Conservation (phyloP, 169 alveolate genomes). For the Plasmodium inui region DNA sequence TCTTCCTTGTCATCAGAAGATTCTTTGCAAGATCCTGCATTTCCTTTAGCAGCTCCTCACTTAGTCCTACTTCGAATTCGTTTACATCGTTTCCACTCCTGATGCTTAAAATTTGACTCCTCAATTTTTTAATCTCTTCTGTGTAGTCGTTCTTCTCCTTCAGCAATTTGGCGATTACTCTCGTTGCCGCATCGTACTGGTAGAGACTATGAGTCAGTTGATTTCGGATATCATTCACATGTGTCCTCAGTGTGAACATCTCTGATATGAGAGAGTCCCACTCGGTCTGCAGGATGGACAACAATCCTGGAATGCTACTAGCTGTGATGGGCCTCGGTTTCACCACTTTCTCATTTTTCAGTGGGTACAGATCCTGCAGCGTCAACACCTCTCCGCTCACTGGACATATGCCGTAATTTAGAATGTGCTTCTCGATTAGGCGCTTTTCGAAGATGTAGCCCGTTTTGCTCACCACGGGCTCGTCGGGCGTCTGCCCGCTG, state of each 20-base stretch:
- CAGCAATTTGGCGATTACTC: slow-evolving; percentile 96
- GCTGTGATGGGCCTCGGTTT: slow-evolving; percentile 95
- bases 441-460: slow-evolving; percentile 89
- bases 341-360: slow-evolving; percentile 82
- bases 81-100: slow-evolving; percentile 78
- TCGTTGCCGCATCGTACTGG: slow-evolving; percentile 98
- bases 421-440: slow-evolving; percentile 87
- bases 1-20: slow-evolving; percentile 82
- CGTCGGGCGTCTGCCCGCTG: slow-evolving; percentile 90
- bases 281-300: slow-evolving; percentile 93
- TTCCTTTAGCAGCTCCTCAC: slow-evolving; percentile 75
- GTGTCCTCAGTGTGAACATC: slow-evolving; percentile 91
- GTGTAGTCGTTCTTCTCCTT: slow-evolving; percentile 95
- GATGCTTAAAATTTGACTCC: slow-evolving; percentile 83
- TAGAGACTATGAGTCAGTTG: slow-evolving; percentile 97
- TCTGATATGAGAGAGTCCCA: slow-evolving; percentile 97
- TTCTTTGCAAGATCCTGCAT: slow-evolving; percentile 82
- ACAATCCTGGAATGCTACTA: slow-evolving; percentile 94
- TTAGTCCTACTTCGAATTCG: slow-evolving; percentile 78
- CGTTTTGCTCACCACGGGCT: slow-evolving; percentile 89
- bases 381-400: slow-evolving; percentile 87
- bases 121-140: slow-evolving; percentile 87
- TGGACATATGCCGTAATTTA: slow-evolving; percentile 86
- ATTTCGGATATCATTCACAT: slow-evolving; percentile 89
- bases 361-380: slow-evolving; percentile 83